These are phyloP conservation scores for Blastocystis sp. DNA, from an alignment of 352 stramenopile genomes.

Conservation along the genomic window DNA sequence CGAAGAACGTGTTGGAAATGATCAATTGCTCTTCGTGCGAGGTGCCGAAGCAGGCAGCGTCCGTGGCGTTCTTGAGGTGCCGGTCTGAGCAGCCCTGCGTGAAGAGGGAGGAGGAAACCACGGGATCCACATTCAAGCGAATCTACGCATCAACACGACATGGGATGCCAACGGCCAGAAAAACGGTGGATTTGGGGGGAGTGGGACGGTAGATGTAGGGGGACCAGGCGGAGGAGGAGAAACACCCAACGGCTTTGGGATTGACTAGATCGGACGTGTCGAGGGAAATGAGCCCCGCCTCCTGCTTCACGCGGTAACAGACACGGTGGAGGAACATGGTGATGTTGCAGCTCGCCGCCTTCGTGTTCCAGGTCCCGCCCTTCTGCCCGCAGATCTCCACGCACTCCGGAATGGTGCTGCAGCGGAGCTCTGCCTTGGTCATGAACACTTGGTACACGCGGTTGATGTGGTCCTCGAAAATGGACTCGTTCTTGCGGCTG, in stretches of 20 bases:
- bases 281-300: neutral
- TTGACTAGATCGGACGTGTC: constrained; percentile 6
- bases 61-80: constrained; percentile 14
- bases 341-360: constrained; percentile 14
- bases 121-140: constrained; percentile 55
- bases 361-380: neutral
- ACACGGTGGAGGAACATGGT: neutral
- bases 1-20: constrained; percentile 16
- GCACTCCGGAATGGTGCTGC: constrained; percentile 4
- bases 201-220: neutral
- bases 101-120: constrained; percentile 21
- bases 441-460: neutral
- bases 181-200: neutral
- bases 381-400: constrained; percentile 4
- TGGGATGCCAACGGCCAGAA: neutral
- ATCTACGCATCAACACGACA: constrained; percentile 37
- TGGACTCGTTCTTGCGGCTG: neutral
- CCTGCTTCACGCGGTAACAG: constrained; percentile 32
- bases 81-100: constrained; percentile 28
- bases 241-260: neutral
- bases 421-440: neutral
- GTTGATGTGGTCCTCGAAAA: constrained; percentile 1
- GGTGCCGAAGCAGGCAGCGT: constrained; percentile 32
- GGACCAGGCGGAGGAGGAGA: constrained; percentile 23
- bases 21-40: constrained; percentile 22